Percentiles rank a stretch among this genome's conserved stretches.
These are phyloP conservation scores for Solanum dulcamara DNA, from an alignment of 257 asterid genomes.

Conservation along the genomic window DNA sequence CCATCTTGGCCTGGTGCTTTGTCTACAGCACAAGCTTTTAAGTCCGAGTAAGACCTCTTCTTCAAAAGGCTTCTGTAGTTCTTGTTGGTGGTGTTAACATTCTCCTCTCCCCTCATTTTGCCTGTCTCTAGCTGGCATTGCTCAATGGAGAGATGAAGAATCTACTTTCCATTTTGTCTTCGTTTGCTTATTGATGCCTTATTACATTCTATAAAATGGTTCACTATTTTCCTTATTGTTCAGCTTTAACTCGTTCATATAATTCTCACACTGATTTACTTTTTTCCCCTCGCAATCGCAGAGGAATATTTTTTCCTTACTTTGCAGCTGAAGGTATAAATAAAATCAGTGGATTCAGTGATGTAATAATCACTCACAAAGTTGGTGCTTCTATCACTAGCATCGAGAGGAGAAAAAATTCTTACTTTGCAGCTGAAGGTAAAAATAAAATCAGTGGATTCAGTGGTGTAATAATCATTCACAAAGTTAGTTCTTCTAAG, in stretches of 20 bases:
- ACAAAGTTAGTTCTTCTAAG: too few relatives aligned
- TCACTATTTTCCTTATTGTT: not conserved
- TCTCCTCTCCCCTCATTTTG: not conserved
- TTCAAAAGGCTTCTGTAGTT: too few relatives aligned
- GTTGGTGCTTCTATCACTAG: not conserved
- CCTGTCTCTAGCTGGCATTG: not conserved
- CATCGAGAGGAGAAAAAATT: too few relatives aligned
- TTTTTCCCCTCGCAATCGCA: not conserved
- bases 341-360: too few relatives aligned
- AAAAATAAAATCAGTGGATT: too few relatives aligned
- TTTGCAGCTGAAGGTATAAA: not conserved
- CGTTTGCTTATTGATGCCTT: not conserved
- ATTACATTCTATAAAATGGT: not conserved
- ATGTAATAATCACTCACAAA: not conserved
- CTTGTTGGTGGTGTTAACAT: not conserved
- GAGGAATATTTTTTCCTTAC: not conserved
- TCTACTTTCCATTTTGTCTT: not conserved
- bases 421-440: too few relatives aligned
- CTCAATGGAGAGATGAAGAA: not conserved
- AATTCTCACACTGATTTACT: not conserved
- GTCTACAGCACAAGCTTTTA: too few relatives aligned
- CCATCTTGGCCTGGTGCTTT: too few relatives aligned
- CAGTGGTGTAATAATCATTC: too few relatives aligned
- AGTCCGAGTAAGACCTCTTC: too few relatives aligned
- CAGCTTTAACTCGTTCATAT: not conserved